Conservation (phyloP, 2,329 filamentous ascomycete species). For the Furcasterigmium sp. region DNA sequence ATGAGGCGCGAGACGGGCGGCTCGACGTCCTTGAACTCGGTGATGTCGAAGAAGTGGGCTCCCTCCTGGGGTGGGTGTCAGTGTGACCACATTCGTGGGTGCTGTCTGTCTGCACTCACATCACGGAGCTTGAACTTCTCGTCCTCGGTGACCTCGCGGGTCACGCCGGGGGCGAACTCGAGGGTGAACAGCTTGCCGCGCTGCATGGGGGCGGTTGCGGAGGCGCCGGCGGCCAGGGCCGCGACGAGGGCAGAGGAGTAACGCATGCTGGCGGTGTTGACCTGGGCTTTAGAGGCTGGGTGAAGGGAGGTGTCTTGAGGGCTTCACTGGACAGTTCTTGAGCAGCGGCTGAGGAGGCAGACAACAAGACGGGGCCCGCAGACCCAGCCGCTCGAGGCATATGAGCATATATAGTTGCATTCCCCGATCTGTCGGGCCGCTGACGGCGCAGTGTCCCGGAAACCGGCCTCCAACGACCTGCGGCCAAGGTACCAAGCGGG, state of each 20-base stretch:
- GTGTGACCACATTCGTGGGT: background rate
- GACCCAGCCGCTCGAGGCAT: background rate
- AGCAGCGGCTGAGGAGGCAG: background rate
- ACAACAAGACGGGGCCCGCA: background rate
- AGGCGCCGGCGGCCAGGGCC: slow-evolving; percentile 12
- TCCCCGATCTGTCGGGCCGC: too few species aligned
- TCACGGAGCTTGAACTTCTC: slow-evolving; percentile 18
- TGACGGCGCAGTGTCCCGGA: too few species aligned
- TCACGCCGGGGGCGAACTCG: slow-evolving; percentile 14
- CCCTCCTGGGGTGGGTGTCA: slow-evolving; percentile 8
- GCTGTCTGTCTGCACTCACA: slow-evolving; percentile 5
- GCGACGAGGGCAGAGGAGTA: slow-evolving; percentile 12
- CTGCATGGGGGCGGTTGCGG: slow-evolving; percentile 7
- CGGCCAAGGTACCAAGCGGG: background rate
- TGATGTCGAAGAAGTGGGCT: slow-evolving; percentile 18
- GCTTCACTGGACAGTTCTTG: background rate
- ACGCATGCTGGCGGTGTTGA: slow-evolving; percentile 11
- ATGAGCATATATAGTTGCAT: background rate
- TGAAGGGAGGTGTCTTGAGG: background rate
- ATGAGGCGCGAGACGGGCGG: slow-evolving; percentile 3
- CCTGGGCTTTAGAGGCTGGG: background rate
- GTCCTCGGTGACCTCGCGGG: slow-evolving; percentile 17
- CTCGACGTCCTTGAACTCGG: slow-evolving; percentile 12
- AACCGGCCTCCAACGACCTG: background rate
- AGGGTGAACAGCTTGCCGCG: slow-evolving; percentile 14